Evolutionary conservation across 2,329 filamentous ascomycete genomes (phyloP).

Genomic region (Daldinia sp.): DNA sequence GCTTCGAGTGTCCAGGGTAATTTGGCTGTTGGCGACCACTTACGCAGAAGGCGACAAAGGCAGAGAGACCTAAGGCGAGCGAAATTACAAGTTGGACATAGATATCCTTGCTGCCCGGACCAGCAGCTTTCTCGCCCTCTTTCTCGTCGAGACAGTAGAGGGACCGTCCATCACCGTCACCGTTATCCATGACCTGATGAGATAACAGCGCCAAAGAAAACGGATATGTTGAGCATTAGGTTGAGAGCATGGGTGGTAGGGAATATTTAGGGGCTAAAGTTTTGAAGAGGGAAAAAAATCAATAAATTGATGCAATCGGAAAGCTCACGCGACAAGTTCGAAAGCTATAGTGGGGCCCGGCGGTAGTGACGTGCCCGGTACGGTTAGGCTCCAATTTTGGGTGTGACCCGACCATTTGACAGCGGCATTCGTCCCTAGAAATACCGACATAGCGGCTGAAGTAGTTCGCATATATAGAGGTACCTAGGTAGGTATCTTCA

Average conservation of each 20-base stretch:
- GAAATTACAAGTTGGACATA: constrained; percentile 80
- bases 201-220: constrained; percentile 11
- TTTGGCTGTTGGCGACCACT: constrained; percentile 47
- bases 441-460: constrained; percentile 7
- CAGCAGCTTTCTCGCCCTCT: constrained; percentile 43
- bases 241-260: neutral
- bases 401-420: neutral
- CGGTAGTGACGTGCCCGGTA: constrained; percentile 13
- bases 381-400: constrained; percentile 14
- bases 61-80: constrained; percentile 73
- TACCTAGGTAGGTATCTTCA: neutral
- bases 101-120: constrained; percentile 60
- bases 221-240: constrained; percentile 28
- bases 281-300: constrained; percentile 9
- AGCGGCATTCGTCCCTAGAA: constrained; percentile 7
- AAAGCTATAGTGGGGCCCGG: constrained; percentile 27
- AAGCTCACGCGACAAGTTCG: constrained; percentile 24
- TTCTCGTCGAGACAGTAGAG: constrained; percentile 24
- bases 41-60: constrained; percentile 83
- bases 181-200: constrained; percentile 31
- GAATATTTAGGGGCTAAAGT: neutral
- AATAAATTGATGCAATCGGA: constrained; percentile 4
- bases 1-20: constrained; percentile 9
- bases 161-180: constrained; percentile 18
- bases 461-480: neutral